These are phyloP conservation scores for Trichoderma koningii DNA, from an alignment of 2,329 filamentous ascomycete species.

Conservation along the genomic window DNA sequence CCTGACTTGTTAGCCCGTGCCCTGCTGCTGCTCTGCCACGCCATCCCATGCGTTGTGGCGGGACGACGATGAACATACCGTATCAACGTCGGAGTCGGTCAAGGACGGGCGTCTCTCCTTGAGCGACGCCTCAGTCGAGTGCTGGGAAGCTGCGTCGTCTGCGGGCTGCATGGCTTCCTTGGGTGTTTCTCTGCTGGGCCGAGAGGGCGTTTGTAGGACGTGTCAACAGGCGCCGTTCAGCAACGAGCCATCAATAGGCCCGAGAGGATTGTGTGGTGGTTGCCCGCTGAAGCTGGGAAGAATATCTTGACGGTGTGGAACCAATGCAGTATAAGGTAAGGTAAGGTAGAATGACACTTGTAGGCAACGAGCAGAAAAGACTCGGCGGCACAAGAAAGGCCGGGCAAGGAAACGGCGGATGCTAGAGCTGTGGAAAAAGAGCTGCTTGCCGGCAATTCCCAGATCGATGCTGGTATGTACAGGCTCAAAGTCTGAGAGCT, in stretches of 20 bases:
- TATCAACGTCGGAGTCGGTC: slow-evolving; percentile 36
- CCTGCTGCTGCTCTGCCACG: neutral
- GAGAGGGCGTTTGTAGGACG: slow-evolving; percentile 8
- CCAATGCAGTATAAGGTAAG: slow-evolving; percentile 18
- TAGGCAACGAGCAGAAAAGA: slow-evolving; percentile 5
- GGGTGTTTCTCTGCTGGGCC: slow-evolving; percentile 13
- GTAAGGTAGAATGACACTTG: slow-evolving; percentile 16
- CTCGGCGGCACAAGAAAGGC: neutral
- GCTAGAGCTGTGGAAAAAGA: slow-evolving; percentile 11
- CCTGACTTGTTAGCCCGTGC: slow-evolving; percentile 34
- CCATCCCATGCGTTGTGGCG: slow-evolving; percentile 21
- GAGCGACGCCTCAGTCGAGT: slow-evolving; percentile 32
- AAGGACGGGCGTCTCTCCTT: slow-evolving; percentile 38
- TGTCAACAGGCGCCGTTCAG: slow-evolving; percentile 18
- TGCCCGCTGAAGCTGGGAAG: slow-evolving; percentile 11
- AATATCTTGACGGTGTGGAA: slow-evolving; percentile 17
- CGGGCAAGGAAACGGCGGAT: slow-evolving; percentile 17
- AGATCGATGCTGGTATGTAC: slow-evolving; percentile 20
- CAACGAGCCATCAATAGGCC: slow-evolving; percentile 24
- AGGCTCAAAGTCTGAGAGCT: slow-evolving; percentile 21
- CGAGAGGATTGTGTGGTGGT: neutral
- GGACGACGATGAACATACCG: slow-evolving; percentile 34
- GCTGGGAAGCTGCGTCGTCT: slow-evolving; percentile 34
- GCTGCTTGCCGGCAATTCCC: slow-evolving; percentile 17
- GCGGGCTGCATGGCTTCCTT: slow-evolving; percentile 41